These are phyloP conservation scores for Colletotrichum sp. DNA, from an alignment of 2,329 filamentous ascomycete genomes.

Conservation along the genomic window DNA sequence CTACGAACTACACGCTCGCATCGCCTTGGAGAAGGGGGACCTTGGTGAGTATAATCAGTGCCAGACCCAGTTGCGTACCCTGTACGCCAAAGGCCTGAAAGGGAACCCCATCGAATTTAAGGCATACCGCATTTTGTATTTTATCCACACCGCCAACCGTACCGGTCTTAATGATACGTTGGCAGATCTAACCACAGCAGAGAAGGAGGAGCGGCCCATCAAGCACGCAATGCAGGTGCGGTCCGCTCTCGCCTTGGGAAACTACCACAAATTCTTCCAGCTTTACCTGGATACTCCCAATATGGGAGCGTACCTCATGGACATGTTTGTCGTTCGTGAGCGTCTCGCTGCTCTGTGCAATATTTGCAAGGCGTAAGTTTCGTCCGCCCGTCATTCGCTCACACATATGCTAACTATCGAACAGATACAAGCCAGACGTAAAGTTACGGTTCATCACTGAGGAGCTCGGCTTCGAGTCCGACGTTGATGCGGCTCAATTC, in stretches of 20 bases:
- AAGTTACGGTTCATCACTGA: slow-evolving; percentile 91
- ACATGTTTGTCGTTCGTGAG: slow-evolving; percentile 97
- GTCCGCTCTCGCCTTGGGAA: slow-evolving; percentile 88
- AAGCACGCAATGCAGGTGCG: slow-evolving; percentile 92
- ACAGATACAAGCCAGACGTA: slow-evolving; percentile 90
- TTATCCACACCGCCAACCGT: slow-evolving; percentile 98
- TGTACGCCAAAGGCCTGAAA: slow-evolving; percentile 87
- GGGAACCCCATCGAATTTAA: slow-evolving; percentile 96
- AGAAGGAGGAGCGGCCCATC: slow-evolving; percentile 84
- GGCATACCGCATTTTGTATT: slow-evolving; percentile 99
- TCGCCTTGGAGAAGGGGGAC: slow-evolving; percentile 97
- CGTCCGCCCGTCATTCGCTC: neutral
- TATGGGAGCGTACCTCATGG: slow-evolving; percentile 98
- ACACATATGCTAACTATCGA: slow-evolving; percentile 47
- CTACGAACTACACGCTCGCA: slow-evolving; percentile 96
- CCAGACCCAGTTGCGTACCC: slow-evolving; percentile 92
- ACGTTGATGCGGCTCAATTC: slow-evolving; percentile 89
- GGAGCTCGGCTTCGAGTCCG: slow-evolving; percentile 94
- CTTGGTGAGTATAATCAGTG: slow-evolving; percentile 99
- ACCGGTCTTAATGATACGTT: slow-evolving; percentile 97
- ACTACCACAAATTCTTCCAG: slow-evolving; percentile 98
- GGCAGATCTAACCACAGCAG: slow-evolving; percentile 98
- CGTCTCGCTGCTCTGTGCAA: slow-evolving; percentile 87
- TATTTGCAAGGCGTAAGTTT: slow-evolving; percentile 93
- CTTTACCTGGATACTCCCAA: slow-evolving; percentile 93